Evolutionary conservation across 257 asterid species (phyloP), one percentile per base, ranked within the genome.

Genomic region (Coffea eugenioides): DNA sequence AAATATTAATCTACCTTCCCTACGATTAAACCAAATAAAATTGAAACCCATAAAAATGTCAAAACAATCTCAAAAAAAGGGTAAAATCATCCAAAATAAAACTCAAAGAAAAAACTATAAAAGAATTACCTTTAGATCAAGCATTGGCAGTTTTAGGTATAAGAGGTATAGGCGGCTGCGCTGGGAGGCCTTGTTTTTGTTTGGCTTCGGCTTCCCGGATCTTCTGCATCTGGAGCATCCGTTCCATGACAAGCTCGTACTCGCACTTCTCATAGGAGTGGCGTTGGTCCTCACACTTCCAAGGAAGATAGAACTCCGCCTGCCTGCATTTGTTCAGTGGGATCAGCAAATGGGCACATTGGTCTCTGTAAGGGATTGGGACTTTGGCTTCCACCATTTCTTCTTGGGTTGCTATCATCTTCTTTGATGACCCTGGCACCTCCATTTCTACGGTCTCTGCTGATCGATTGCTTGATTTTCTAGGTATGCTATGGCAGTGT

Each of bases 171-270:
- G 83, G 88, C 71, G 70, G 89, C 79, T 20, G 88, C 3, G 56
- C 48, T 10, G 16, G 75, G 52, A 88, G 77, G 66, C 80, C 80
- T 78, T 78, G 85, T 14, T 79, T 77, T 79, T 88, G 79, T 74
- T 74, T 88, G 84, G 83, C 68, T 67, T 92, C 93, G 51, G 91
- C 94, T 57, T 92, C 94, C n/a, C 98, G 97, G 90, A 93, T 92
- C 96, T 92, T 93, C 94, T 91, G 93, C 99, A 93, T 92, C 89
- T 93, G 97, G 18, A 95, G 97, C 99, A 95, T 93, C 80, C 98
- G 90, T 77, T 95, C 98, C 99, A 95, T 95, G 23, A 95, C 96
- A 79, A 95, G 98, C 85, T 93, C 99, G 91, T 95, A 95, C 73
- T 77, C 97, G 79, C 99, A 95, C 87, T 95, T 95, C 82, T 95